Percentiles rank a stretch among this genome's conserved stretches.
phyloP scores from a whole-genome alignment of 371 early-diverging fungal genomes.

The Capillidium heterosporum region DNA sequence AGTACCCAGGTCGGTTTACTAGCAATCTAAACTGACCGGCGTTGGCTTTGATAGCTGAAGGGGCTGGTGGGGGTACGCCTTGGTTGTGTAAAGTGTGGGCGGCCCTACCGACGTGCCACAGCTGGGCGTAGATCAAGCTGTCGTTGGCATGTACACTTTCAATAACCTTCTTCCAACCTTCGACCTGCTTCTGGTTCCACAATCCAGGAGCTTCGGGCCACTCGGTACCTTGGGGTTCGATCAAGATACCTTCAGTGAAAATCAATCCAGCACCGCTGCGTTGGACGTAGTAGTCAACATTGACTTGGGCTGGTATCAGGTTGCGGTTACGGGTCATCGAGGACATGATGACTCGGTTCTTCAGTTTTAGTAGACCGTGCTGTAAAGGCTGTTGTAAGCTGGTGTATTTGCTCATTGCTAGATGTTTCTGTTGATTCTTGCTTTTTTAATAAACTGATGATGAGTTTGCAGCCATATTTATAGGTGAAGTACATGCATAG shows the following conservation, averaged over 20 bases:
- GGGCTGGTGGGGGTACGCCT: slow-evolving; percentile 6
- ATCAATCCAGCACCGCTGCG: slow-evolving; percentile 28
- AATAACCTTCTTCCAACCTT: slow-evolving; percentile 30
- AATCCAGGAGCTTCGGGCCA: slow-evolving; percentile 20
- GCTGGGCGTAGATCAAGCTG: slow-evolving; percentile 30
- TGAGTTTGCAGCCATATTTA: too few species aligned
- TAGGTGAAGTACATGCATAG: too few species aligned
- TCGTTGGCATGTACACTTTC: slow-evolving; percentile 33
- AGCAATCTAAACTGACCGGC: slow-evolving; percentile 1
- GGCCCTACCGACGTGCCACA: slow-evolving; percentile 26
- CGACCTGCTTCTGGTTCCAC: slow-evolving; percentile 24
- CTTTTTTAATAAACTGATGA: too few species aligned
- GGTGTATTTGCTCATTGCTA: background rate
- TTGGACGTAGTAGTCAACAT: slow-evolving; percentile 31
- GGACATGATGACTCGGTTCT: slow-evolving; percentile 21
- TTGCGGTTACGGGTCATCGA: slow-evolving; percentile 28
- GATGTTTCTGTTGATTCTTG: too few species aligned
- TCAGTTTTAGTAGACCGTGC: background rate
- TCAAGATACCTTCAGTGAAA: slow-evolving; percentile 29
- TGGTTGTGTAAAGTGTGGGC: slow-evolving; percentile 3
- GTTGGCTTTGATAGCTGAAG: slow-evolving; percentile 3
- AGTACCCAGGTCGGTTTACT: background rate
- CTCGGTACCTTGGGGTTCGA: slow-evolving; percentile 18
- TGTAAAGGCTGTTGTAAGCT: slow-evolving; percentile 1
- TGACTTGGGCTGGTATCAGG: slow-evolving; percentile 18